Evolutionary conservation across 75 land plant species (phyloP), one percentile per base, ranked within the genome.

Genomic region (Cunninghamia lanceolata): DNA sequence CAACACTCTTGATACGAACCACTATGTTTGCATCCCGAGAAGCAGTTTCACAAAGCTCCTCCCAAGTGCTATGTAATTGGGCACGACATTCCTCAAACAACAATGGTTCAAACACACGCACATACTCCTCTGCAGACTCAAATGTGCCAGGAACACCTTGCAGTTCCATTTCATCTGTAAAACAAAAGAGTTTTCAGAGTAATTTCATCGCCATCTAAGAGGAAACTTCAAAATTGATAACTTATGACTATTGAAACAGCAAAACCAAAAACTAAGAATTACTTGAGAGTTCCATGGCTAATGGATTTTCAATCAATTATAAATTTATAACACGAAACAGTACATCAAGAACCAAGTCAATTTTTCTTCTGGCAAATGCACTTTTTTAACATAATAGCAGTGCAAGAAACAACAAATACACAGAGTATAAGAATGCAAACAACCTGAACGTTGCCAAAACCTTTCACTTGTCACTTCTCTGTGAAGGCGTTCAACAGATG

Each of bases 71-170:
- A 80, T 92, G 92, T 3, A 98, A 90, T 73, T 98, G 99, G 1
- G 99, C 99, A 42, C 99, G 94, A 83, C 99, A 98, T 86, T 98
- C 99, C 88, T 98, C 99, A 93, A 98, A 98, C 46, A 98, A 92
- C 75, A 98, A 89, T 42, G 99, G 99, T 88, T 98, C 99, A 92
- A 98, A 97, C 2, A 98, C 99, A 86, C 91, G 87, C 9, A 96
- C 92, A 91, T 98, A 98, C 45, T 97, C 99, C 71, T 98, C 99
- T 21, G 91, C 93, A 81, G 97, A 98, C 54, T 95, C 94, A 93
- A 98, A 98, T 43, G 88, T 89, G 84, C 97, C 99, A 84, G 99
- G 99, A n/a, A 98, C 97, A 86, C 97, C 88, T 87, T 98, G 97
- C 40, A 98, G 93, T 28, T 98, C 99, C 50, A 93, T 87, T 38